Evolutionary conservation across 192 early-diverging fungal genomes (phyloP).

Genomic region (Thamnidium elegans): DNA sequence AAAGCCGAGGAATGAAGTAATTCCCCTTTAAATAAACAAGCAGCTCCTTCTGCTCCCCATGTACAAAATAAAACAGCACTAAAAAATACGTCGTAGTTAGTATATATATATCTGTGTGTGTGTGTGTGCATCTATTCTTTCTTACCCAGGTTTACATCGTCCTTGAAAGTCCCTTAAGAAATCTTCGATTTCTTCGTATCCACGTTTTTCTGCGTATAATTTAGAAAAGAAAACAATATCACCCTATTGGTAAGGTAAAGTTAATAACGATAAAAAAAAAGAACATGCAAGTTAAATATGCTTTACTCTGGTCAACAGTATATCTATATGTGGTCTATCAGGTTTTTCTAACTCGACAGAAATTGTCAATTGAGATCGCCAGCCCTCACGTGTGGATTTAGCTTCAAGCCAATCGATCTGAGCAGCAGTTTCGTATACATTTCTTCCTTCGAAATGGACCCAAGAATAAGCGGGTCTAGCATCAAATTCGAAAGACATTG

Average conservation of each 20-base stretch:
- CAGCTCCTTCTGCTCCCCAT: slow-evolving; percentile 57
- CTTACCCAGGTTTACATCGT: slow-evolving; percentile 23
- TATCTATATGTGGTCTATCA: slow-evolving; percentile 55
- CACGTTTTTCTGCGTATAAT: slow-evolving; percentile 57
- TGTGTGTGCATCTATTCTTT: not conserved
- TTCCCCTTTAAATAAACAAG: not conserved
- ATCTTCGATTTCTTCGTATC: slow-evolving; percentile 44
- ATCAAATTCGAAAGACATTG: slow-evolving; percentile 15
- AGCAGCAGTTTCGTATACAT: slow-evolving; percentile 42
- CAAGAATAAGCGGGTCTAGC: slow-evolving; percentile 26
- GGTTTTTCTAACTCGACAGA: slow-evolving; percentile 72
- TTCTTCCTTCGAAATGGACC: slow-evolving; percentile 70
- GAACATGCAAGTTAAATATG: not conserved
- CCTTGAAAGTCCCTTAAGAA: slow-evolving; percentile 16
- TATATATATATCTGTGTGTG: not conserved
- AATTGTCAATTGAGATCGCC: slow-evolving; percentile 50
- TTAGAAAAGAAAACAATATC: slow-evolving; percentile 67
- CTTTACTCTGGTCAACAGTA: slow-evolving; percentile 41
- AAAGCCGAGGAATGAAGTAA: slow-evolving; percentile 1
- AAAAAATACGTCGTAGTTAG: not conserved
- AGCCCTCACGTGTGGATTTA: slow-evolving; percentile 35
- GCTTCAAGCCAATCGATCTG: slow-evolving; percentile 57
- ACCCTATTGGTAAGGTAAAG: slow-evolving; percentile 21
- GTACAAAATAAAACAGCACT: slow-evolving; percentile 64
- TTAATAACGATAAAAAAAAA: not conserved